Base-by-base conservation (phyloP, 148 eudicot species). In the Arctostaphylos glauca region DNA sequence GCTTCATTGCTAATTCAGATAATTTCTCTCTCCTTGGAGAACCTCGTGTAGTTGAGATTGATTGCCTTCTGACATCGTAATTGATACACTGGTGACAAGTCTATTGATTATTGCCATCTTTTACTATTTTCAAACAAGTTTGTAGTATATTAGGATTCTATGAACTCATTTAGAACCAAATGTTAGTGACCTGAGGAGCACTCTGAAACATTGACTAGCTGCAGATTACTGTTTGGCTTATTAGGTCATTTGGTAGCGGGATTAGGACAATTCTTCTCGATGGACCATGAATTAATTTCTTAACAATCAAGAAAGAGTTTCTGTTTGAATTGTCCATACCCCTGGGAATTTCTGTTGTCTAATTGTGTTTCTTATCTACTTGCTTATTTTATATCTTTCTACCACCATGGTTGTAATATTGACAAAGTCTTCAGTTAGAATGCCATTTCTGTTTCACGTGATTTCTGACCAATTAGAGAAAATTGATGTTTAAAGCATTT, bases 401-500 rank as follows among this genome's bases (percentile, higher is more conserved):
- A 47, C 25, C 8, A 6, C 52, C 74, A 16, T 66, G 64, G 70
- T 18, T 64, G 5, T 25, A 14, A 43, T 52, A 1, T 84, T 18
- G 56, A 60, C 13, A 23, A 71, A 16, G 54, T 78, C 49, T 79
- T 16, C 60, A 16, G 43, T 77, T 72, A 16, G 70, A 46, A 31
- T 72, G 4, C 52, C 14, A 3, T 81, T 79, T 2, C 50, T 14
- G 43, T 75, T 43, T 79, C 59, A 31, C 25, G 53, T 0, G 52
- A 46, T 12, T 23, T 54, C 14, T 77, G 19, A 19, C 44, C 43
- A 62, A 13, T 59, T 2, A 12, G 44, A 70, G 74, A 13, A 74
- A 44, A 15, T 59, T 54, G 71, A 73, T 77, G 60, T 58, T 74
- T 72, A 73, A 31, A 56, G 62, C 50, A 54, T 62, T 78, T 85